These are phyloP conservation scores for Taxawa tesnikishii DNA, from an alignment of 2,329 filamentous ascomycete genomes.

Conservation along the genomic window DNA sequence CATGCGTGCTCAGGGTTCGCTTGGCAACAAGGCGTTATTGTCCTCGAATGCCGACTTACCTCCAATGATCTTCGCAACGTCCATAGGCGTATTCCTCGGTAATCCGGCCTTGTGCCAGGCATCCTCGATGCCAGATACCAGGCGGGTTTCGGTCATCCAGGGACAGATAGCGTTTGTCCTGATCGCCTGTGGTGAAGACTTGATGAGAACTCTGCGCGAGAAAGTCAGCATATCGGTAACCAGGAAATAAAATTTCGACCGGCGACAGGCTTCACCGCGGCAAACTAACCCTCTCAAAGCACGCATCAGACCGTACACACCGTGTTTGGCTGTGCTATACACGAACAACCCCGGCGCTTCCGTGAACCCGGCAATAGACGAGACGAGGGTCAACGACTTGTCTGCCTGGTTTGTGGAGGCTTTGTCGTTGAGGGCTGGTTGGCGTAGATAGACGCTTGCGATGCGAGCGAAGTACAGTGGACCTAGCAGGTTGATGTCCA, in stretches of 20 bases:
- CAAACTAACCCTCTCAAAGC: slow-evolving; percentile 24
- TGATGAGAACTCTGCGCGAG: slow-evolving; percentile 20
- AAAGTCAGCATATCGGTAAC: slow-evolving; percentile 6
- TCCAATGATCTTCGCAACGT: slow-evolving; percentile 27
- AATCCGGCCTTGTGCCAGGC: slow-evolving; percentile 25
- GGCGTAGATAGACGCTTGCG: slow-evolving; percentile 36
- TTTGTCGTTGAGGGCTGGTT: slow-evolving; percentile 18
- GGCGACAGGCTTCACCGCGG: too few species aligned
- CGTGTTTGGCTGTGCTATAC: slow-evolving; percentile 38
- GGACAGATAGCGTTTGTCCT: slow-evolving; percentile 33
- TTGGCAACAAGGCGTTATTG: neutral
- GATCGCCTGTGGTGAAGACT: slow-evolving; percentile 15
- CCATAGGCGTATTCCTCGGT: slow-evolving; percentile 26
- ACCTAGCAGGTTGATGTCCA: slow-evolving; percentile 37
- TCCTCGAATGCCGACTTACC: slow-evolving; percentile 9
- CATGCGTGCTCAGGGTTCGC: too few species aligned
- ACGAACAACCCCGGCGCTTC: slow-evolving; percentile 35
- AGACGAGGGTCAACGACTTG: slow-evolving; percentile 31
- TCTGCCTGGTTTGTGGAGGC: slow-evolving; percentile 17
- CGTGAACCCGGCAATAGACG: slow-evolving; percentile 36
- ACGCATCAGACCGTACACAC: slow-evolving; percentile 38
- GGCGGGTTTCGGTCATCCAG: slow-evolving; percentile 29
- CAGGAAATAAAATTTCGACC: too few species aligned
- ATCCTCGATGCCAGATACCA: slow-evolving; percentile 22
- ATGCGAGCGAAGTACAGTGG: slow-evolving; percentile 36